These are phyloP conservation scores for Takashimella tepidaria DNA, from an alignment of 1,284 basidiomycete genomes.

Conservation along the genomic window DNA sequence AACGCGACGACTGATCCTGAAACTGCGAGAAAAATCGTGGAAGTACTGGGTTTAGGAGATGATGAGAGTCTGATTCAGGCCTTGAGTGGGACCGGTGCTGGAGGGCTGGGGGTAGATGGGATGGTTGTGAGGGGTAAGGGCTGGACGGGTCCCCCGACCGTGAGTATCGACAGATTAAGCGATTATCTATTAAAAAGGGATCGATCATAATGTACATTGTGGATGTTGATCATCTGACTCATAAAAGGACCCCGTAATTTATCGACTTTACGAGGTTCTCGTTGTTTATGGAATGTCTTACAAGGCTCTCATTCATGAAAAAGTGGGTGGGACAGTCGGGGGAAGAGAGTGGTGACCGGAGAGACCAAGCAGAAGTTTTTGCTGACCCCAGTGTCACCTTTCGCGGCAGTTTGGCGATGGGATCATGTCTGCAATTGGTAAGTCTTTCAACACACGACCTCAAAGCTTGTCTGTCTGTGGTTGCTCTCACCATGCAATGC, in stretches of 20 bases:
- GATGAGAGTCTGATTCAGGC: slow-evolving; percentile 41
- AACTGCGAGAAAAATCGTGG: slow-evolving; percentile 65
- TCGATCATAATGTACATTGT: too few species aligned
- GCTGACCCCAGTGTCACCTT: background rate
- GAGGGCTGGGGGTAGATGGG: slow-evolving; percentile 27
- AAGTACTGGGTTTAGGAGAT: slow-evolving; percentile 60
- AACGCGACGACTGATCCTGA: slow-evolving; percentile 65
- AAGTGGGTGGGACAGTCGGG: too few species aligned
- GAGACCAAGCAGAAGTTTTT: background rate
- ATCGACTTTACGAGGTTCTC: slow-evolving; percentile 78
- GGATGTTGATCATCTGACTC: background rate
- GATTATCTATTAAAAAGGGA: background rate
- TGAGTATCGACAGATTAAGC: slow-evolving; percentile 6
- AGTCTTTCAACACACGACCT: background rate
- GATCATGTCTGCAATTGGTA: slow-evolving; percentile 80
- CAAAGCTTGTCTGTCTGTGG: background rate
- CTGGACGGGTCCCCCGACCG: slow-evolving; percentile 41
- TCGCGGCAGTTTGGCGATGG: slow-evolving; percentile 71
- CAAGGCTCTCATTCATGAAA: slow-evolving; percentile 77
- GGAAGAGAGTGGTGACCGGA: background rate
- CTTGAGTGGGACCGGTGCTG: slow-evolving; percentile 20
- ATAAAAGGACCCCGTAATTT: slow-evolving; percentile 66
- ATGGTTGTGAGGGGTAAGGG: slow-evolving; percentile 32
- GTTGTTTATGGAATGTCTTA: slow-evolving; percentile 63
- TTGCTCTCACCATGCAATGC: too few species aligned